phyloP scores from a whole-genome alignment of 2,329 filamentous ascomycete genomes.

The Aspergillus eucalypticola region DNA sequence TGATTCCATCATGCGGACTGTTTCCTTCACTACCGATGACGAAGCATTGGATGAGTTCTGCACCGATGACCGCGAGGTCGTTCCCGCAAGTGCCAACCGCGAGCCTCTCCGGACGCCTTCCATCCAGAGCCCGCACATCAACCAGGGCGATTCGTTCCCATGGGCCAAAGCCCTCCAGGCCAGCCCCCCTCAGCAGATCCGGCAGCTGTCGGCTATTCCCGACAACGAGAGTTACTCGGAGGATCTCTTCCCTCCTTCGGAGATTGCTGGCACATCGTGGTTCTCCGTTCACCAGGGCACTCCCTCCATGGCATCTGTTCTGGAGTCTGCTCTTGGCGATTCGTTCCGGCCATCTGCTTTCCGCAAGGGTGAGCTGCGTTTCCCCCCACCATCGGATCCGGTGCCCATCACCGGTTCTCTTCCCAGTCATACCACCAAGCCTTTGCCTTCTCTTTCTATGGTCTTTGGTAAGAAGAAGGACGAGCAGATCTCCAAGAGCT shows the following conservation, averaged over 20 bases:
- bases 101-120: conserved; percentile 95
- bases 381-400: conserved; percentile 56
- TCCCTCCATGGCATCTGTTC: conserved; percentile 77
- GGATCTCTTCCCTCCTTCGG: conserved; percentile 80
- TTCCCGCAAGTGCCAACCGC: conserved; percentile 81
- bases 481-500: conserved; percentile 91
- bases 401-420: conserved; percentile 79
- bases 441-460: conserved; percentile 70
- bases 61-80: conserved; percentile 71
- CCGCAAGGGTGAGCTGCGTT: conserved; percentile 42
- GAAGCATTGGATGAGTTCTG: conserved; percentile 94
- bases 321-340: conserved; percentile 77
- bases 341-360: conserved; percentile 76
- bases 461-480: conserved; percentile 73
- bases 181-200: conserved; percentile 67
- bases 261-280: conserved; percentile 67
- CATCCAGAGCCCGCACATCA: conserved; percentile 80
- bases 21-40: conserved; percentile 92
- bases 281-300: conserved; percentile 74
- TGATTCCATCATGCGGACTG: conserved; percentile 72
- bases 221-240: conserved; percentile 77
- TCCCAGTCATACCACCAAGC: conserved; percentile 55
- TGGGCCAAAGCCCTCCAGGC: conserved; percentile 90
- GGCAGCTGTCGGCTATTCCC: conserved; percentile 84
- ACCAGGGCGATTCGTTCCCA: conserved; percentile 77